phyloP scores from a whole-genome alignment of 257 asterid genomes.

The Nemophila menziesii region DNA sequence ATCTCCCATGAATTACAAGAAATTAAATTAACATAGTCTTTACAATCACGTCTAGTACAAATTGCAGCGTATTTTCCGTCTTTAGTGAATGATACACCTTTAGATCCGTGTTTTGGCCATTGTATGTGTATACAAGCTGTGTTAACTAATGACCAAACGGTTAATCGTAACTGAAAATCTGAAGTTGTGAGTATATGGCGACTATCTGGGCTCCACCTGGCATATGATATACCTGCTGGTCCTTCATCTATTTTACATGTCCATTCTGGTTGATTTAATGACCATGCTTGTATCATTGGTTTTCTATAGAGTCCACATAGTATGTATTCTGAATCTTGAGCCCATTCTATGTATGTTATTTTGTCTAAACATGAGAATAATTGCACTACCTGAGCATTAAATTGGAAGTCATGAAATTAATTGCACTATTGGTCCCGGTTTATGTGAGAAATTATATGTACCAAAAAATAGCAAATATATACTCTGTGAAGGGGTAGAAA shows the following conservation, averaged over 20 bases:
- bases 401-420: not conserved
- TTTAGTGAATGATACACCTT: slow-evolving; percentile 90
- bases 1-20: slow-evolving; percentile 92
- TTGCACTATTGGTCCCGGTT: too few relatives aligned
- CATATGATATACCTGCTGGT: slow-evolving; percentile 84
- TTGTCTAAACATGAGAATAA: slow-evolving; percentile 89
- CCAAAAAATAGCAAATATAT: too few relatives aligned
- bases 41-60: slow-evolving; percentile 98
- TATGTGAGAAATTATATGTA: too few relatives aligned
- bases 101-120: slow-evolving; percentile 91
- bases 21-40: slow-evolving; percentile 84
- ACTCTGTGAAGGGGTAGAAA: too few relatives aligned
- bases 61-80: slow-evolving; percentile 95
- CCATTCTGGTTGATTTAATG: slow-evolving; percentile 93
- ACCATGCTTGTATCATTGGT: slow-evolving; percentile 99
- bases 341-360: slow-evolving; percentile 93
- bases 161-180: slow-evolving; percentile 79
- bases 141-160: slow-evolving; percentile 91
- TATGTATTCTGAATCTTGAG: slow-evolving; percentile 85
- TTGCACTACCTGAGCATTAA: slow-evolving; percentile 60
- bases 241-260: slow-evolving; percentile 99
- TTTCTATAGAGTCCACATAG: slow-evolving; percentile 86
- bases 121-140: slow-evolving; percentile 94
- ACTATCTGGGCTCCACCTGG: slow-evolving; percentile 99
- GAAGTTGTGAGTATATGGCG: slow-evolving; percentile 98